Base-by-base conservation (phyloP, 106 monocot species). In the Phalaenopsis equestris region DNA sequence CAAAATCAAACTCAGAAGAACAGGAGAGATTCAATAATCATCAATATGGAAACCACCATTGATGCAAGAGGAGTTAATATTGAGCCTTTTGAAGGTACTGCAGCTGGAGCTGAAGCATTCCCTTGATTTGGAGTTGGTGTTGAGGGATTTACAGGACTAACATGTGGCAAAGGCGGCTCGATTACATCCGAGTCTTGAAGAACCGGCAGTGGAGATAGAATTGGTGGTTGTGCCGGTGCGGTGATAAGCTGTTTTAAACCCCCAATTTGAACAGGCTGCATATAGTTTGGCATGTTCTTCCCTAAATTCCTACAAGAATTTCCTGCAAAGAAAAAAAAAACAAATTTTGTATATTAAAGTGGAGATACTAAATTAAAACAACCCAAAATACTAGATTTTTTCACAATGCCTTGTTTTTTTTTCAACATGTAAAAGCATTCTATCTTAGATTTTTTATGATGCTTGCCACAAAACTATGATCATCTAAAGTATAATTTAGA, bases 131-230 rank as follows among this genome's bases (percentile, higher is more conserved):
- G 46, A 2, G 81, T 8, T 2, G 80, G 70, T 11, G 18, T 5
- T 5, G 38, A 9, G 11, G 72, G 7, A 1, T 78, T 79, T 41
- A 52, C 23, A 42, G 77, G 11, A 73, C 79, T 21, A 17, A 19
- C 85, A 2, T 84, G 42, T 38, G 95, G 93, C 16, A 96, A 56
- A 6, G 93, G 85, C 17, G 96, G 79, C 83, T 96, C 91, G 2
- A 42, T 55, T 23, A 96, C 88, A 55, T 93, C 88, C 9, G 82
- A 4, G 17, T 23, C 48, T 4, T 83, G 43, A 8, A 96, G 86
- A 5, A 82, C 6, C 1, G 91, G 93, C 75, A 72, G 5, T 21
- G 96, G 89, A 47, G 96, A 42, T 30, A 67, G 2, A 8, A 84
- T 76, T 49, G 96, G 90, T 3, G 89, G 87, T 56, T 73, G 42